These are phyloP conservation scores for Fusarium mundagurra DNA, from an alignment of 2,329 filamentous ascomycete genomes.

Conservation along the genomic window DNA sequence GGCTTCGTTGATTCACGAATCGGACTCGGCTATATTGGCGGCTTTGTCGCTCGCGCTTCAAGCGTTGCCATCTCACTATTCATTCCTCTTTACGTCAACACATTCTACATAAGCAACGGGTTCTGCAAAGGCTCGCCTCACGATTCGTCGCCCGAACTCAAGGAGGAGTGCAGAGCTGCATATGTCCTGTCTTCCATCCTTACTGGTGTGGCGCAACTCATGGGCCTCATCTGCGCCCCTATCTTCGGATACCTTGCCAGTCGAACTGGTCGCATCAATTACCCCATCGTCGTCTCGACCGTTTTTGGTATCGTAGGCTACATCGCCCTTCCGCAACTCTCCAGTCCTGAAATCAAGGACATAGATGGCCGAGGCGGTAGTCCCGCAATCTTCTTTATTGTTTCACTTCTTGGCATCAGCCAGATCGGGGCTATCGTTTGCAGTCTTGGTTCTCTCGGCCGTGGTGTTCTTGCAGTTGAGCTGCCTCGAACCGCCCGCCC, in stretches of 20 bases:
- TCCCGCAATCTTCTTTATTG: conserved; percentile 76
- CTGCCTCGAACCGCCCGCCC: conserved; percentile 42
- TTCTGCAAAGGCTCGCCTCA: conserved; percentile 76
- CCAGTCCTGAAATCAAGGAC: conserved; percentile 77
- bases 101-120: conserved; percentile 84
- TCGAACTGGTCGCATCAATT: conserved; percentile 71
- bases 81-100: conserved; percentile 91
- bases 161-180: conserved; percentile 83
- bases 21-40: conserved; percentile 87
- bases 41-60: conserved; percentile 93
- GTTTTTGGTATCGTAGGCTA: conserved; percentile 83
- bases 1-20: conserved; percentile 82
- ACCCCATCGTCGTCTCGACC: conserved; percentile 78
- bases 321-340: conserved; percentile 75
- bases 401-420: conserved; percentile 84
- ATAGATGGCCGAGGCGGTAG: conserved; percentile 73
- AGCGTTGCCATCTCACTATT: conserved; percentile 96
- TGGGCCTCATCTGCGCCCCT: conserved; percentile 86
- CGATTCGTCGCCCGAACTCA: conserved; percentile 77
- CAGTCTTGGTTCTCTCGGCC: conserved; percentile 87
- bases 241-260: conserved; percentile 88
- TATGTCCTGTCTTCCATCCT: conserved; percentile 89
- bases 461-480: conserved; percentile 74
- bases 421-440: conserved; percentile 98
- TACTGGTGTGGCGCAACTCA: conserved; percentile 87